Conservation (phyloP, 129 eudicot genomes). For the Chrysanthemum seticuspe region DNA sequence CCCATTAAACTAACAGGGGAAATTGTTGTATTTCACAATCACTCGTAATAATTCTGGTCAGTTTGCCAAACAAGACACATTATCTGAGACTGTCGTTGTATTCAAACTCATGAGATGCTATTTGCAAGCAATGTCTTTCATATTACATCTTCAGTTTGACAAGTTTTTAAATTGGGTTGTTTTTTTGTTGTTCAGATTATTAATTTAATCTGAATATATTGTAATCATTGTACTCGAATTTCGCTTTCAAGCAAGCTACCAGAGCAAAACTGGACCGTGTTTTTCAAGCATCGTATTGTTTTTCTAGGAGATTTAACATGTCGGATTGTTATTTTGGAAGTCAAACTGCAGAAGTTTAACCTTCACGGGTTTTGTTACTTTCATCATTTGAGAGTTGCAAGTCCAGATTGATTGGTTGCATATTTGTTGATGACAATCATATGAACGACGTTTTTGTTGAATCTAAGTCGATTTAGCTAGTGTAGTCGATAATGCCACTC, state of each 20-base stretch:
- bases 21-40: conserved; percentile 6
- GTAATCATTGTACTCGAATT: conserved; percentile 19
- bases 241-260: conserved; percentile 9
- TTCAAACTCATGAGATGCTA: conserved; percentile 17
- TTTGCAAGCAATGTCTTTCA: conserved; percentile 31
- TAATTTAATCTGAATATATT: conserved; percentile 6
- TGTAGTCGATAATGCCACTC: too few species aligned
- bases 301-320: neutral
- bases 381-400: too few species aligned
- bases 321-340: too few species aligned
- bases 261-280: neutral
- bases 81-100: conserved; percentile 10
- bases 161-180: conserved; percentile 2
- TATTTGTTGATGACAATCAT: too few species aligned
- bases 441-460: too few species aligned
- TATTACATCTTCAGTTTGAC: conserved; percentile 23
- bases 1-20: conserved; percentile 45
- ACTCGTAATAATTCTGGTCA: conserved; percentile 33
- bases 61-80: conserved; percentile 25
- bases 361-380: too few species aligned
- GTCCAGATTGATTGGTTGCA: too few species aligned
- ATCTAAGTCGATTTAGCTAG: too few species aligned
- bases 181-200: conserved; percentile 8
- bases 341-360: too few species aligned
- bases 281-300: neutral